phyloP scores from a whole-genome alignment of 331 rosid genomes.

The Quercus phellos region DNA sequence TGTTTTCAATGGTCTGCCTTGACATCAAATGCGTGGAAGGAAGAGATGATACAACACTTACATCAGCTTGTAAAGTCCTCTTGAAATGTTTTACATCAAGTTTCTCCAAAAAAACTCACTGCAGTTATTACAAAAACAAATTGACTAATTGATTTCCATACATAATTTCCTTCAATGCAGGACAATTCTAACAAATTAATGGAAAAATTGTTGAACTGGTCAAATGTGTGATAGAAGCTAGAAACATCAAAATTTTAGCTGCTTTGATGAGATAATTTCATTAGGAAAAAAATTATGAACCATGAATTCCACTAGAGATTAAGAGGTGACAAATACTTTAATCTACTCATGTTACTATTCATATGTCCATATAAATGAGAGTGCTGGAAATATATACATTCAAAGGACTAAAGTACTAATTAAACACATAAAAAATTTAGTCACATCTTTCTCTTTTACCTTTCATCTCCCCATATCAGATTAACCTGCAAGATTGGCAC shows the following conservation, averaged over 20 bases:
- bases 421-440: not conserved
- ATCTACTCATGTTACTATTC: too few species aligned
- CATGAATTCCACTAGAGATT: too few species aligned
- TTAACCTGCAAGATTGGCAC: constrained; percentile 53
- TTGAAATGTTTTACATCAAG: constrained; percentile 47
- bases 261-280: too few species aligned
- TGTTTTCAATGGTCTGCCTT: constrained; percentile 30
- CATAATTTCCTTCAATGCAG: not conserved
- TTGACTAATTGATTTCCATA: not conserved
- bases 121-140: not conserved
- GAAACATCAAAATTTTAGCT: too few species aligned
- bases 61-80: constrained; percentile 45
- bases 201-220: not conserved
- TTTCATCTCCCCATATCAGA: constrained; percentile 56
- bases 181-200: not conserved
- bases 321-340: too few species aligned
- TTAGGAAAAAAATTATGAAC: not conserved
- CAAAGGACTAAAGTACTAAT: not conserved
- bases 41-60: constrained; percentile 39
- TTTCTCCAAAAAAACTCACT: constrained; percentile 59
- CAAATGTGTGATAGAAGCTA: too few species aligned
- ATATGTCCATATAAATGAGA: not conserved
- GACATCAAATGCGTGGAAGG: constrained; percentile 48
- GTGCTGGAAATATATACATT: not conserved
- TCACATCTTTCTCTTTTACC: constrained; percentile 15